Evolutionary conservation across 2,329 filamentous ascomycete species (phyloP), one percentile per base, ranked within the genome.

Genomic region (Aspergillus neoniger): DNA sequence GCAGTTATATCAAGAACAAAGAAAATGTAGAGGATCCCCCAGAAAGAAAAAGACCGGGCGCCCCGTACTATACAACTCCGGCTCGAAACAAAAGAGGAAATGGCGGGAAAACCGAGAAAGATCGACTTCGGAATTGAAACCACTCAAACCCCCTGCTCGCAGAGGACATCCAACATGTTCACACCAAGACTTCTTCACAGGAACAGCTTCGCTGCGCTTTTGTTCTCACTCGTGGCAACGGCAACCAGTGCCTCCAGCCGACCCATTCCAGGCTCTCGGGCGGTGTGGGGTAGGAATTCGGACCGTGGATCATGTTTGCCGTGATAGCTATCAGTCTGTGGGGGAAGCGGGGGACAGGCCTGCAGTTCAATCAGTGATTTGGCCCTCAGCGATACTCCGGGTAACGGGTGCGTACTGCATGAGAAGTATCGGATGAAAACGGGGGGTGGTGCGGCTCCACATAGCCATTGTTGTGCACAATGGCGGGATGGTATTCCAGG

Each of bases 241-340:
- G 80, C 80, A 43, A 82, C 80, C 50, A 82, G 75, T 53, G 80
- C 80, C 63, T 82, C 80, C n/a, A 82, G 71, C 21, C 80, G 74
- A 48, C 77, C 79, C 77, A 82, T 79, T 25, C 77, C 78, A 39
- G 70, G 69, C 32, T 74, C 72, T 38, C 71, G 67, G 48, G 72
- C 59, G 8, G 70, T 64, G 58, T 72, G 67, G 19, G 69, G 62
- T 50, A 72, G 73, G 28, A 72, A 64, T 28, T 66, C 67, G 48
- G 72, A 59, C 38, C 72, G 69, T 28, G 69, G 62, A 43, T 73
- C 69, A 54, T 65, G 66, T 57, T 74, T 71, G 17, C 65, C 50
- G 43, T 67, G 66, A 61, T 74, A 74, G 57, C 67, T 66, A 58
- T 72, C 68, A 55, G 67, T 47, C 61, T 71, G 70, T 61, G 72